Base-by-base conservation (phyloP, 768 basidiomycete genomes). In the Gloeopeniophorella convolvens region DNA sequence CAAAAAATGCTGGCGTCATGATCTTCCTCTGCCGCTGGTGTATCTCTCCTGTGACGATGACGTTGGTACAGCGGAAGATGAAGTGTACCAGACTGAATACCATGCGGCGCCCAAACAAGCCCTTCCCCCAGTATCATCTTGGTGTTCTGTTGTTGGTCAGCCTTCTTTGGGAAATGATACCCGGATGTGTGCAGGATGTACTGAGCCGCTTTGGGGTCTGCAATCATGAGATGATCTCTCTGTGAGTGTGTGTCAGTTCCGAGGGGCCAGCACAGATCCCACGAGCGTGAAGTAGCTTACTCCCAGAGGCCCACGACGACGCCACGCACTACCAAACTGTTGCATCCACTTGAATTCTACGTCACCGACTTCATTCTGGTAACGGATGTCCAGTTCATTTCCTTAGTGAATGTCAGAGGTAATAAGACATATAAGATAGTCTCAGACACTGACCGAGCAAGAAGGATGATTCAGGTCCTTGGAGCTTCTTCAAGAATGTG, bases 141-240 rank as follows among this genome's bases (percentile, higher is more conserved):
- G 8, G 50, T 46, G 13, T 26, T 7, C 21, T 59, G 53, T 5
- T 41, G 36, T 11, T 42, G 26, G 7, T 54, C 55, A 6, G 20
- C 32, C 10, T 28, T 27, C 36, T 56, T 62, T 10, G 52, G 37
- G 50, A 50, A 66, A 42, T 59, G 58, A 42, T 64, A 66, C 18
- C 65, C 63, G 2, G 62, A 63, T 24, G 58, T 61, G 41, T 66
- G 62, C 15, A 61, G 59, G 37, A 66, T 52, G 51, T 64, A 59
- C 55, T 65, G 65, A 3, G 65, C 45, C 3, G 65, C 65, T 57
- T 65, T 42, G 3, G 47, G 34, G 16, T 32, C 51, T 24, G 9
- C 32, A n/a, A 49, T 12, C 8, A 36, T 45, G 24, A 51, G 42
- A 27, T 18, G 8, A 27, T 45, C 40, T 15, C 10, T 9, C 39